Conservation (phyloP, 169 alveolate species). For the Eimeria acervulina region DNA sequence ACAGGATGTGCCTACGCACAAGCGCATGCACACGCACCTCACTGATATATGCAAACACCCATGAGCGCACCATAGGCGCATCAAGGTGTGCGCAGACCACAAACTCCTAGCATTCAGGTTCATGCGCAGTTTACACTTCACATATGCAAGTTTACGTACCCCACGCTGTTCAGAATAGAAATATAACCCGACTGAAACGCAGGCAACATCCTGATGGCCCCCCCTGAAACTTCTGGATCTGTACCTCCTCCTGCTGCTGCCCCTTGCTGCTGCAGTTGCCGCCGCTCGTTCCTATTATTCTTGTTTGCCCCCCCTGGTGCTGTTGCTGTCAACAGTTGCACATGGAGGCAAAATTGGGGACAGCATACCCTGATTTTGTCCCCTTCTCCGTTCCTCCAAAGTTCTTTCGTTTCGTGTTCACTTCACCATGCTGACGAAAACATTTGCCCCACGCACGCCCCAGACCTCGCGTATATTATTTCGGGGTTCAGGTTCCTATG, state of each 20-base stretch:
- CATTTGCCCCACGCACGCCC: neutral
- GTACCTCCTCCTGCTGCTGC: neutral
- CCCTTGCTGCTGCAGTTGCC: neutral
- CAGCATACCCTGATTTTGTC: neutral
- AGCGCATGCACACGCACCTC: neutral
- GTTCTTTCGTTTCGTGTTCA: neutral
- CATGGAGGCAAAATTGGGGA: neutral
- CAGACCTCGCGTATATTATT: neutral
- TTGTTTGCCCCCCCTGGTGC: neutral
- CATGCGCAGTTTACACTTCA: too few species aligned
- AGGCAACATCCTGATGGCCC: conserved; percentile 22
- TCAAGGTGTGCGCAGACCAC: neutral
- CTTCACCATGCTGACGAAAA: neutral
- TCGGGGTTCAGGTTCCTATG: neutral
- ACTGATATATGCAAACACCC: neutral
- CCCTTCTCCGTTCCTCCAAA: neutral
- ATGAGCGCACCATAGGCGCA: neutral
- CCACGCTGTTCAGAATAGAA: conserved; percentile 60
- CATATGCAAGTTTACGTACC: conserved; percentile 1
- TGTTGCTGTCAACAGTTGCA: neutral
- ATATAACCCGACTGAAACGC: conserved; percentile 63
- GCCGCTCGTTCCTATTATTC: neutral
- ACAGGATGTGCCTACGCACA: neutral
- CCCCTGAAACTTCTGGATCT: neutral
- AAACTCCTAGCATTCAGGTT: neutral